These are phyloP conservation scores for Guadua angustifolia DNA, from an alignment of 176 grass and related monocot species.

Conservation along the genomic window DNA sequence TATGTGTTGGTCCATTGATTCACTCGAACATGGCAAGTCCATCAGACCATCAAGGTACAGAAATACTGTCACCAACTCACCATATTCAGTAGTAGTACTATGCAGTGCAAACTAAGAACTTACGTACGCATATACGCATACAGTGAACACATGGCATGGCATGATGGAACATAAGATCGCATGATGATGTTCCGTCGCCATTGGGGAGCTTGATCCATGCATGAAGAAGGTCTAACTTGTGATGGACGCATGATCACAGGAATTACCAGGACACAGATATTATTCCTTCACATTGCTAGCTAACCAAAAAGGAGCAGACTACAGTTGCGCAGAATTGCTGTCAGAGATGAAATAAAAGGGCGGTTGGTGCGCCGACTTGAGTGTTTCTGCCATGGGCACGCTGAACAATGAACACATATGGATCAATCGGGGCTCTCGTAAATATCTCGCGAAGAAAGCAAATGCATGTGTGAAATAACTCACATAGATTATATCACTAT, in stretches of 20 bases:
- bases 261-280: background rate
- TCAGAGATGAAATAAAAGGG: background rate
- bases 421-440: background rate
- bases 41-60: no score
- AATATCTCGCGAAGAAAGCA: background rate
- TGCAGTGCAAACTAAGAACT: no score
- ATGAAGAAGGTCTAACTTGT: slow-evolving; percentile 36
- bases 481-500: background rate
- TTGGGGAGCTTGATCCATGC: no score
- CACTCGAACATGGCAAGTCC: no score
- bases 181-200: background rate
- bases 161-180: background rate
- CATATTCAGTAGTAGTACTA: no score
- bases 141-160: no score
- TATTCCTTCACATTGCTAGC: background rate
- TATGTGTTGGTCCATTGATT: no score
- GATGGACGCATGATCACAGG: slow-evolving; percentile 51
- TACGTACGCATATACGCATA: no score
- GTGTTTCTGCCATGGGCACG: background rate
- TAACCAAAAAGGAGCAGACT: slow-evolving; percentile 9
- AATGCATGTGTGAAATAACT: background rate
- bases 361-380: no score
- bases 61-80: no score
- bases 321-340: background rate
- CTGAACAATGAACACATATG: background rate